A percentile compares a stretch with the other conserved stretches of the same genome.
Conservation (phyloP, 2,329 filamentous ascomycete genomes). For the Beauveria rudraprayagi region DNA sequence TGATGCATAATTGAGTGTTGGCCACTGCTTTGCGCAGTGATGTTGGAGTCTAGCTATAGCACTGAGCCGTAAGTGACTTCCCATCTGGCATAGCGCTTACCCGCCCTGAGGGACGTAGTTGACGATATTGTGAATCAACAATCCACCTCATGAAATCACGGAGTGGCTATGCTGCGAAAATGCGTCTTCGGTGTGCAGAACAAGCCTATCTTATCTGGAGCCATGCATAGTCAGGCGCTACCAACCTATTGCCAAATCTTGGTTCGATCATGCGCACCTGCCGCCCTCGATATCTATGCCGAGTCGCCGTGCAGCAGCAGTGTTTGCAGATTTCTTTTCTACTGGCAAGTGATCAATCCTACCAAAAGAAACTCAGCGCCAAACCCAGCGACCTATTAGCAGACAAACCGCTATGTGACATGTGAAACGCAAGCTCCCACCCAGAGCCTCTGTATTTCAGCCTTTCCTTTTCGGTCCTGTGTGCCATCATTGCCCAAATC, state of each 20-base stretch:
- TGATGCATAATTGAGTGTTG: neutral
- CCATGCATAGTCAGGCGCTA: neutral
- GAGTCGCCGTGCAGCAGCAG: neutral
- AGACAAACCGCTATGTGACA: neutral
- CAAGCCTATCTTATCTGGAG: neutral
- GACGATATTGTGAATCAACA: neutral
- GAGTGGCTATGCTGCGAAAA: neutral
- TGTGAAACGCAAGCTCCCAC: neutral
- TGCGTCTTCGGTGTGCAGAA: neutral
- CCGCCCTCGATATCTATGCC: neutral
- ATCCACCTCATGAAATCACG: neutral
- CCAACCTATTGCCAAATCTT: neutral
- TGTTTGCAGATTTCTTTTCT: neutral
- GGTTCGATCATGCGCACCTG: neutral
- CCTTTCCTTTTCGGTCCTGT: neutral
- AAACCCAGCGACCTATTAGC: neutral
- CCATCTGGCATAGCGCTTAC: neutral
- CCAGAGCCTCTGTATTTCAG: neutral
- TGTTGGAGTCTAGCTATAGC: neutral
- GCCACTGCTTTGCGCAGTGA: neutral
- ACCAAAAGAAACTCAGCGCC: neutral
- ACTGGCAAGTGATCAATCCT: neutral
- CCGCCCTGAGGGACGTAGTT: neutral
- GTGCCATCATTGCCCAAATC: neutral
- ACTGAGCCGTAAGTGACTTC: neutral